These are phyloP conservation scores for Blumeria graminis DNA, from an alignment of 2,329 filamentous ascomycete genomes.

Conservation along the genomic window DNA sequence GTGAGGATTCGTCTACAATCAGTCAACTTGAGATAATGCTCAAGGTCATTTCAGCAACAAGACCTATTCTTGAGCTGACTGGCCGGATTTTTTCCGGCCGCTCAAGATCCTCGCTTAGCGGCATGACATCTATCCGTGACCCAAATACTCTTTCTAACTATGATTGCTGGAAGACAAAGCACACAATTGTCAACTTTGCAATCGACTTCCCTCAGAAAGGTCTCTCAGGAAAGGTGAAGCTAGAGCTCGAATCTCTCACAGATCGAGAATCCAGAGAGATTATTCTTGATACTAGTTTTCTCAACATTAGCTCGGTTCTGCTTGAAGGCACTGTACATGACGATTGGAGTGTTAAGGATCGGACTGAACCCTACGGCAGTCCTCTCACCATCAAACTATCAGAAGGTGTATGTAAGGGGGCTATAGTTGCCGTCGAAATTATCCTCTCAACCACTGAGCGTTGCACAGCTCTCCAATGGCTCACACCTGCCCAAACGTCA, in stretches of 20 bases:
- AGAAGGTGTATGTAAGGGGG: constrained; percentile 27
- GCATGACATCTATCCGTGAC: constrained; percentile 28
- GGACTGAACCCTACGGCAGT: constrained; percentile 48
- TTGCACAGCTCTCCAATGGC: constrained; percentile 87
- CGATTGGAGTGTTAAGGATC: constrained; percentile 41
- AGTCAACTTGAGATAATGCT: too few relatives aligned
- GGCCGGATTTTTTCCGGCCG: too few relatives aligned
- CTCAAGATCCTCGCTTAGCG: background rate
- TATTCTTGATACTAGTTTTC: constrained; percentile 66
- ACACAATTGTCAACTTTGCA: constrained; percentile 59
- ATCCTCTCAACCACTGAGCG: constrained; percentile 58
- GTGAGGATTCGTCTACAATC: too few relatives aligned
- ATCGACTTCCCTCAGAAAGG: constrained; percentile 65
- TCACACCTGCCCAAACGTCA: constrained; percentile 77
- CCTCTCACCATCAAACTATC: constrained; percentile 43
- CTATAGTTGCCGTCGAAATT: constrained; percentile 33
- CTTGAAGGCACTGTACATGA: constrained; percentile 36
- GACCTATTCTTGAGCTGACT: too few relatives aligned
- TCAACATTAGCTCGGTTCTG: constrained; percentile 48
- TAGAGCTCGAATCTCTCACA: constrained; percentile 56
- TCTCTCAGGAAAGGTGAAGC: constrained; percentile 50
- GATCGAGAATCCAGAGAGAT: constrained; percentile 51
- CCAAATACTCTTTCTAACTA: constrained; percentile 87
- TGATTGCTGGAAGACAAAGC: constrained; percentile 59
- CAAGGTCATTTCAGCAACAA: too few relatives aligned